These are phyloP conservation scores for Chrysopogon serrulatus DNA, from an alignment of 176 grass and related monocot genomes.

Conservation along the genomic window DNA sequence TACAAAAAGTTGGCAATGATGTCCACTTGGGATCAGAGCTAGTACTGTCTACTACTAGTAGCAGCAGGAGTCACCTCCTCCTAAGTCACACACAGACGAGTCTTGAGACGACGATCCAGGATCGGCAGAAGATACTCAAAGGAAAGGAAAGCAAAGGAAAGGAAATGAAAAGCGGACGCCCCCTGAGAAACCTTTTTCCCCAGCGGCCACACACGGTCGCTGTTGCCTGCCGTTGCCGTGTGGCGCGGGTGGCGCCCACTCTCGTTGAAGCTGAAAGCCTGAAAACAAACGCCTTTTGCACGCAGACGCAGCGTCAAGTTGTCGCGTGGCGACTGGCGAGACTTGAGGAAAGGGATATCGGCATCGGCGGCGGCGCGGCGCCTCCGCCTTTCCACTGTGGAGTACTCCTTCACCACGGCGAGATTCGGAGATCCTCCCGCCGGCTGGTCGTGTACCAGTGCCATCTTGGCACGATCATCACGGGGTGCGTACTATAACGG, in stretches of 20 bases:
- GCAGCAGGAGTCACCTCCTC: not conserved
- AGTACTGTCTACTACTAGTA: too few species aligned
- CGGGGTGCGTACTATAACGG: not conserved
- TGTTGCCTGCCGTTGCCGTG: not conserved
- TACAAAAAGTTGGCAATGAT: slow-evolving; percentile 16
- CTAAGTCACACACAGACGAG: not conserved
- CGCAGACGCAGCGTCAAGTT: not conserved
- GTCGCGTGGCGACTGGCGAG: not conserved
- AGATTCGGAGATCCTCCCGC: too few species aligned
- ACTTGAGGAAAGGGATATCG: not conserved
- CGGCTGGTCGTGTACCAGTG: too few species aligned
- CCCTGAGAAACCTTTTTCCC: not conserved
- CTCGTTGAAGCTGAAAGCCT: not conserved
- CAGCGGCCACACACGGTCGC: not conserved
- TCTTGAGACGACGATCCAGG: not conserved
- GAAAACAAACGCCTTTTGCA: not conserved
- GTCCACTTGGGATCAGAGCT: not conserved
- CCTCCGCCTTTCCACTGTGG: not conserved
- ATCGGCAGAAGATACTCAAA: not conserved
- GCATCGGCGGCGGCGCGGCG: not conserved
- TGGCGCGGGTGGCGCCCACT: not conserved
- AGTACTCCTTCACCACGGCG: too few species aligned
- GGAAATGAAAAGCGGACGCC: not conserved
- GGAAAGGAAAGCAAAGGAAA: not conserved
- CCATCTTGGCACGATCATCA: not conserved